Conservation (phyloP, 441 rosid species). For the Brassica balearica region DNA sequence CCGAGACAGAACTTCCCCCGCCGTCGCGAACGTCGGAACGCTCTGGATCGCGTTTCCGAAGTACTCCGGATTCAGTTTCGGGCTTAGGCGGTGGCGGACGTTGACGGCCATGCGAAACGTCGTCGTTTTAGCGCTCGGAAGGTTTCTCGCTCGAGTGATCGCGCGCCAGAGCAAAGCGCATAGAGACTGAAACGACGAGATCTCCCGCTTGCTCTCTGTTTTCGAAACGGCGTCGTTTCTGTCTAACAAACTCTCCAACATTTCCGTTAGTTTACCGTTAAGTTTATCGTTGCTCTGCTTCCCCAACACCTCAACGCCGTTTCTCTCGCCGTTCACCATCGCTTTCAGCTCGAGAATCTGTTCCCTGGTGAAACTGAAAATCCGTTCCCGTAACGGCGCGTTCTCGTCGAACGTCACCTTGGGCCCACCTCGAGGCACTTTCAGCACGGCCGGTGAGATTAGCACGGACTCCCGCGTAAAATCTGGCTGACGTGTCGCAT, state of each 20-base stretch:
- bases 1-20: conserved; percentile 53
- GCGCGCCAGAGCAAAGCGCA: conserved; percentile 67
- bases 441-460: conserved; percentile 58
- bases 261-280: conserved; percentile 45
- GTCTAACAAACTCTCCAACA: conserved; percentile 46
- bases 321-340: conserved; percentile 44
- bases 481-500: conserved; percentile 54
- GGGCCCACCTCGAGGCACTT: conserved; percentile 58
- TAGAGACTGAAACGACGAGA: conserved; percentile 75
- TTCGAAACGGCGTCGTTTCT: conserved; percentile 46
- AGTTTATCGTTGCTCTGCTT: conserved; percentile 67
- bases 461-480: conserved; percentile 58
- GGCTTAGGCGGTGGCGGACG: conserved; percentile 64
- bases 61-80: conserved; percentile 56
- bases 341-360: conserved; percentile 61
- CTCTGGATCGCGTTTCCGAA: conserved; percentile 82
- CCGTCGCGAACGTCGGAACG: conserved; percentile 62
- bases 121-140: conserved; percentile 51
- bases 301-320: conserved; percentile 63
- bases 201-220: conserved; percentile 40
- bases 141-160: conserved; percentile 64
- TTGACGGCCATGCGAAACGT: conserved; percentile 77
- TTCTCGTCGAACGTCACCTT: conserved; percentile 59
- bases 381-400: conserved; percentile 61
- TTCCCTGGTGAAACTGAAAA: conserved; percentile 64